These are phyloP conservation scores for Piloderma croceum DNA, from an alignment of 768 basidiomycete species.

Conservation along the genomic window DNA sequence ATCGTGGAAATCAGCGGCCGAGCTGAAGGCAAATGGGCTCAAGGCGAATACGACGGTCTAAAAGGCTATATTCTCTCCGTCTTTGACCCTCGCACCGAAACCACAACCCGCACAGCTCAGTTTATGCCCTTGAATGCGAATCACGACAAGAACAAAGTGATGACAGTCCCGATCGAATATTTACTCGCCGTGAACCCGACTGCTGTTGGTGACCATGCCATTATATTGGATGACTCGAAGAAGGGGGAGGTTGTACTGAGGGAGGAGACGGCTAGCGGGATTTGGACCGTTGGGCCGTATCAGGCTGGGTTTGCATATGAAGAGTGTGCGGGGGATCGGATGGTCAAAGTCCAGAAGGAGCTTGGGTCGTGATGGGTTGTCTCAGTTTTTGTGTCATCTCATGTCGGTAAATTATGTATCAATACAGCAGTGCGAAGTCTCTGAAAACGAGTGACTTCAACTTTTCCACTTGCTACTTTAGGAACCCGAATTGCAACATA, in stretches of 20 bases:
- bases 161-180: slow-evolving; percentile 35
- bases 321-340: neutral
- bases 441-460: slow-evolving; percentile 20
- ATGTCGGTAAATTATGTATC: slow-evolving; percentile 17
- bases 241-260: slow-evolving; percentile 43
- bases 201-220: slow-evolving; percentile 40
- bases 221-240: slow-evolving; percentile 40
- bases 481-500: slow-evolving; percentile 50
- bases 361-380: slow-evolving; percentile 30
- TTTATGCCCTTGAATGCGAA: slow-evolving; percentile 25
- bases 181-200: slow-evolving; percentile 36
- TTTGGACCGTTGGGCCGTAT: slow-evolving; percentile 32
- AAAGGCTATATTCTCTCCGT: slow-evolving; percentile 24
- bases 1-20: slow-evolving; percentile 13
- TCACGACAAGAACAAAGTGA: slow-evolving; percentile 27
- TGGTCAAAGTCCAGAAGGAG: neutral
- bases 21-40: slow-evolving; percentile 18
- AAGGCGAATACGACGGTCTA: slow-evolving; percentile 26
- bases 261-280: slow-evolving; percentile 31
- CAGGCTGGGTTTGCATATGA: slow-evolving; percentile 27
- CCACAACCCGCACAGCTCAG: too few relatives aligned
- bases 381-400: slow-evolving; percentile 32
- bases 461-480: slow-evolving; percentile 33
- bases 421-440: slow-evolving; percentile 6
- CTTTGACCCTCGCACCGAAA: slow-evolving; percentile 23